Evolutionary conservation across 116 monocot species (phyloP).

Genomic region (Thalassia testudinum): DNA sequence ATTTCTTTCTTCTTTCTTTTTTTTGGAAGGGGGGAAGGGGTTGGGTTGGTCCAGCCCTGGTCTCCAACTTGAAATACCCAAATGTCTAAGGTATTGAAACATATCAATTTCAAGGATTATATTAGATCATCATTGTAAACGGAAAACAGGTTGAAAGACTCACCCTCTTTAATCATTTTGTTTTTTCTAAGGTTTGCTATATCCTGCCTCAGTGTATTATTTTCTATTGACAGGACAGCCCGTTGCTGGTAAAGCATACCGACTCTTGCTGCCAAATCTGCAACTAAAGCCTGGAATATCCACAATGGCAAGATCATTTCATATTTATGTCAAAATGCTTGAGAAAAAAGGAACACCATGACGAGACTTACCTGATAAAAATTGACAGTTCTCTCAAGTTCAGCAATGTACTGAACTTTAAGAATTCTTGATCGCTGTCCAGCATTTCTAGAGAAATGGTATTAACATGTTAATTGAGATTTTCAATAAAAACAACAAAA

Average conservation of each 20-base stretch:
- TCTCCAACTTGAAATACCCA: too few species aligned
- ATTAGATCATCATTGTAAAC: too few species aligned
- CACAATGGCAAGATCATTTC: background rate
- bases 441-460: conserved; percentile 31
- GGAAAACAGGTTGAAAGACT: conserved; percentile 3
- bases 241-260: conserved; percentile 56
- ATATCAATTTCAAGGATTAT: too few species aligned
- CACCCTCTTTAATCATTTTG: conserved; percentile 78
- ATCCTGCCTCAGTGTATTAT: conserved; percentile 45
- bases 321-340: background rate
- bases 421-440: conserved; percentile 94
- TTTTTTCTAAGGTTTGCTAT: conserved; percentile 46
- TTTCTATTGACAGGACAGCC: conserved; percentile 60
- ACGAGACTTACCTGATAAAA: conserved; percentile 41
- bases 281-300: conserved; percentile 40
- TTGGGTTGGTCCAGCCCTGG: too few species aligned
- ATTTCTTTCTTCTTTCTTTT: too few species aligned
- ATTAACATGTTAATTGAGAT: too few species aligned
- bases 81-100: too few species aligned
- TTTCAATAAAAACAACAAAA: too few species aligned
- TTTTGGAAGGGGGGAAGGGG: too few species aligned
- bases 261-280: conserved; percentile 60
- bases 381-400: conserved; percentile 85
- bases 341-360: background rate
- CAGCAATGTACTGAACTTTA: conserved; percentile 97